Percentiles rank a stretch among this genome's conserved stretches.
phyloP scores from a whole-genome alignment of 208 protist species.

The Leishmania guyanensis region DNA sequence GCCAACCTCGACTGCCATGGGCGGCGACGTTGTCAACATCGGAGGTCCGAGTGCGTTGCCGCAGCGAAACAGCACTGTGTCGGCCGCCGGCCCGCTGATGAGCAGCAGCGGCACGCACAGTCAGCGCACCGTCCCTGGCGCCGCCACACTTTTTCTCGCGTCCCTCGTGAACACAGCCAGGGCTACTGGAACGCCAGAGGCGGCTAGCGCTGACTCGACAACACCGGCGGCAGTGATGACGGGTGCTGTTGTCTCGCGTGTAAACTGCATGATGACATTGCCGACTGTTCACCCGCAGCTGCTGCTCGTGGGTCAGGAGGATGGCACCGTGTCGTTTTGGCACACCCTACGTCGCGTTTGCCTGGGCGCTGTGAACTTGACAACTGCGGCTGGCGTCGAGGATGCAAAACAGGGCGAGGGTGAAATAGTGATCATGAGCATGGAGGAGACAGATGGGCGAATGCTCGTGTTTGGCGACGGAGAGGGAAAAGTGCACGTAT shows the following conservation, averaged over 20 bases:
- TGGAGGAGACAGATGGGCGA: constrained; percentile 26
- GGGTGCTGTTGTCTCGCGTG: constrained; percentile 34
- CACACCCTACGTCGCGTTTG: constrained; percentile 68
- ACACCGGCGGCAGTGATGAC: not conserved
- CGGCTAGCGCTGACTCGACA: not conserved
- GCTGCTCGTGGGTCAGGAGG: constrained; percentile 66
- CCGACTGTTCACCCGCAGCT: constrained; percentile 42
- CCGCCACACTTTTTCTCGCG: not conserved
- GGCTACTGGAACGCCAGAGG: not conserved
- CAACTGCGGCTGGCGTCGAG: constrained; percentile 30
- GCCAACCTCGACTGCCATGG: not conserved
- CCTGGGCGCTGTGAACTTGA: constrained; percentile 61
- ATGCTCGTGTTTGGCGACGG: constrained; percentile 73
- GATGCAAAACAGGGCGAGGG: constrained; percentile 7
- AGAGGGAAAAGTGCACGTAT: constrained; percentile 76
- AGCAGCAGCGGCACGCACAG: not conserved
- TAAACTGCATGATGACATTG: constrained; percentile 52
- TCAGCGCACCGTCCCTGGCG: not conserved
- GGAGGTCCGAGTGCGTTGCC: not conserved
- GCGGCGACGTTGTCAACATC: not conserved
- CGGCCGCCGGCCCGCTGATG: not conserved
- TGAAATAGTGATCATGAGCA: constrained; percentile 28
- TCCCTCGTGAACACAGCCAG: not conserved
- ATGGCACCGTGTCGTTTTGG: constrained; percentile 82
- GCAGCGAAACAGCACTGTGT: not conserved